phyloP scores from a whole-genome alignment of 1,284 basidiomycete species.

The Ceratobasidium sp. region DNA sequence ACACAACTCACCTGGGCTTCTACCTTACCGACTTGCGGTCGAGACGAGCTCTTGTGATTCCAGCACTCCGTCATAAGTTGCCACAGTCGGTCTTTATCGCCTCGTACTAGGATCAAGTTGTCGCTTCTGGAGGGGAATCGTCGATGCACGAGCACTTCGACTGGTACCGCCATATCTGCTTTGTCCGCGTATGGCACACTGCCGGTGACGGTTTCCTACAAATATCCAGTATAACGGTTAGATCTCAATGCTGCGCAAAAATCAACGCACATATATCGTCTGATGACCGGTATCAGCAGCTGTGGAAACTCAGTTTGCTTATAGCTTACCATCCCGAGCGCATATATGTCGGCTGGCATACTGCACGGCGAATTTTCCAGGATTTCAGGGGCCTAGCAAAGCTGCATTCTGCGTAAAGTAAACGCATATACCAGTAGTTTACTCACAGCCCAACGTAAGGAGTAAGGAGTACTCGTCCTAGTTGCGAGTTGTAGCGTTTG shows the following conservation, averaged over 20 bases:
- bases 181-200: conserved; percentile 1
- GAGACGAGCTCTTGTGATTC: neutral
- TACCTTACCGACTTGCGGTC: neutral
- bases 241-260: neutral
- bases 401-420: neutral
- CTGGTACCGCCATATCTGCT: neutral
- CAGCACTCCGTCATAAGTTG: conserved; percentile 1
- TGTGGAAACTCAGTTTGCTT: too few relatives aligned
- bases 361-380: neutral
- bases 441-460: neutral
- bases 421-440: neutral
- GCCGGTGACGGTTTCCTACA: conserved; percentile 4
- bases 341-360: neutral
- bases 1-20: neutral
- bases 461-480: neutral
- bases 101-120: neutral
- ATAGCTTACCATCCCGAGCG: neutral
- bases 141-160: neutral
- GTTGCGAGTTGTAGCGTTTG: neutral
- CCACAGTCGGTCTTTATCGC: conserved; percentile 6
- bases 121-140: neutral
- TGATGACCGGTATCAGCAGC: neutral
- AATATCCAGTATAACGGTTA: neutral
- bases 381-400: neutral
- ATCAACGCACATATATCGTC: neutral